Percentiles rank a stretch among this genome's conserved stretches.
Conservation (phyloP, 2,329 filamentous ascomycete species). For the Fusarium sp. region DNA sequence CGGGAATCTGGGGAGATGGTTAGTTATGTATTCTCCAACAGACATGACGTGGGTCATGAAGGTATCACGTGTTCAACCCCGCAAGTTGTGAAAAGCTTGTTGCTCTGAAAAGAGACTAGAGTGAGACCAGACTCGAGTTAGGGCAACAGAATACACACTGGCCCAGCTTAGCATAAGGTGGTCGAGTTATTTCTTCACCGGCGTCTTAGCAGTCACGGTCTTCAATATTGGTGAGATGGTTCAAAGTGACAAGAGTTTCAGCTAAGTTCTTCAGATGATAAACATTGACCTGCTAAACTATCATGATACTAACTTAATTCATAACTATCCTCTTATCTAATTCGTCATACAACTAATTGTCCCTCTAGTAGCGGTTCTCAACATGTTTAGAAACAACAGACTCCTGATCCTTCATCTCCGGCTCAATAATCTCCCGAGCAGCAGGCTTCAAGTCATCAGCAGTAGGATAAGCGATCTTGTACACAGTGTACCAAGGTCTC, state of each 20-base stretch:
- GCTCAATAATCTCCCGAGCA: conserved; percentile 13
- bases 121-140: fast-evolving
- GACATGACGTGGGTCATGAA: not conserved
- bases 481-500: conserved; percentile 46
- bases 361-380: not conserved
- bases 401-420: conserved; percentile 20
- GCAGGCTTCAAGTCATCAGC: conserved; percentile 36
- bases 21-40: not conserved
- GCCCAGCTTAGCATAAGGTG: not conserved
- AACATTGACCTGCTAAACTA: not conserved
- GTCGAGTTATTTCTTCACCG: not conserved
- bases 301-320: fast-evolving
- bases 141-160: too few relatives aligned
- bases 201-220: too few relatives aligned
- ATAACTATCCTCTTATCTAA: too few relatives aligned
- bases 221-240: too few relatives aligned
- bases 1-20: not conserved
- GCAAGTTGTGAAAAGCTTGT: not conserved
- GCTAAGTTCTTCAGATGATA: not conserved
- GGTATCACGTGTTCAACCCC: conserved; percentile 3
- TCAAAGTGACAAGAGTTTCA: too few relatives aligned
- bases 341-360: fast-evolving
- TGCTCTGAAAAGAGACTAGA: not conserved
- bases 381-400: conserved; percentile 19
- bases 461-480: conserved; percentile 47